A percentile compares a stretch with the other conserved stretches of the same genome.
Conservation (phyloP, 495 filamentous ascomycete species). For the Choiromyces venosus region DNA sequence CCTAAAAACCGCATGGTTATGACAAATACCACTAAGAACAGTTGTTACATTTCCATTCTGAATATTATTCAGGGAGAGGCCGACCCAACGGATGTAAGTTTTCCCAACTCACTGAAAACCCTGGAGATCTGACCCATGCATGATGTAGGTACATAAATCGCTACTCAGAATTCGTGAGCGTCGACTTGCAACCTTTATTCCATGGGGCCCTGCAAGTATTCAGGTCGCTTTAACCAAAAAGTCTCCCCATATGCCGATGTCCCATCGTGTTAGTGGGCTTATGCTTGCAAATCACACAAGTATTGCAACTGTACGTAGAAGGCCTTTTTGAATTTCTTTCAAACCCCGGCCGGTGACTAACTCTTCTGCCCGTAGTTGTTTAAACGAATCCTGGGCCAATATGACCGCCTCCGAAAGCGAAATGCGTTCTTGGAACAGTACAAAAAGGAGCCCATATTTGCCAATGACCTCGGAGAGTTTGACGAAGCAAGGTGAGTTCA, state of each 20-base stretch:
- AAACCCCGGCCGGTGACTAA: constrained; percentile 21
- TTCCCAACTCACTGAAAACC: background rate
- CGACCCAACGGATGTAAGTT: constrained; percentile 79
- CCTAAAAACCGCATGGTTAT: constrained; percentile 99
- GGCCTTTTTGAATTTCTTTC: background rate
- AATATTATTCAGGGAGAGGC: constrained; percentile 99
- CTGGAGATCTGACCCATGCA: background rate
- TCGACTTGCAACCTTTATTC: constrained; percentile 90
- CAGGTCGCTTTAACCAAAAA: constrained; percentile 96
- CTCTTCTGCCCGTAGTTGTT: constrained; percentile 55
- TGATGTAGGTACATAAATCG: constrained; percentile 74
- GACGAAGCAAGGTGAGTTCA: constrained; percentile 65
- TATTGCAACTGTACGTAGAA: constrained; percentile 67
- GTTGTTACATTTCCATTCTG: constrained; percentile 96
- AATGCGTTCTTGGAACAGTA: constrained; percentile 95
- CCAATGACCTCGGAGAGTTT: constrained; percentile 86
- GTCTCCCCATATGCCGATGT: constrained; percentile 84
- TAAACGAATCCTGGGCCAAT: constrained; percentile 83
- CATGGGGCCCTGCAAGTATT: constrained; percentile 97
- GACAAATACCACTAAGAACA: constrained; percentile 88
- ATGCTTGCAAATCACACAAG: constrained; percentile 99
- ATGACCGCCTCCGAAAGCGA: constrained; percentile 86
- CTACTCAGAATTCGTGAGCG: constrained; percentile 93
- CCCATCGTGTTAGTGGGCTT: constrained; percentile 87
- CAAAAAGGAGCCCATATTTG: constrained; percentile 87